Conservation (phyloP, 2,329 filamentous ascomycete genomes). For the Pestalotiopsis sp. region DNA sequence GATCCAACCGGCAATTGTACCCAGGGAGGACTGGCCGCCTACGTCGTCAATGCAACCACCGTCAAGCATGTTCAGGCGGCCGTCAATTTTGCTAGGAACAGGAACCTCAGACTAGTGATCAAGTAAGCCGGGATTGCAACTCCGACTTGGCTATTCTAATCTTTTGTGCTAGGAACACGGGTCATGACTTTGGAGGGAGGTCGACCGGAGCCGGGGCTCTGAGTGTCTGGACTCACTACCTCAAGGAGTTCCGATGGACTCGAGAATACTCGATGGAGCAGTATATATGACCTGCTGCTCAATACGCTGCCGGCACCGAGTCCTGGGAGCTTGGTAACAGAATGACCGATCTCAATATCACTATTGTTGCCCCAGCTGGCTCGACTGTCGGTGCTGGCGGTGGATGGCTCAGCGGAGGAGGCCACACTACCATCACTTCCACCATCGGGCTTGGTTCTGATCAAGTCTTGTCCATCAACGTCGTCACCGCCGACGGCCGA, state of each 20-base stretch:
- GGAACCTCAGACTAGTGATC: conserved; percentile 37
- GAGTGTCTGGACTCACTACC: conserved; percentile 50
- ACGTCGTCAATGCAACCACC: conserved; percentile 37
- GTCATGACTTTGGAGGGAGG: conserved; percentile 47
- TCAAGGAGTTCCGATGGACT: conserved; percentile 42
- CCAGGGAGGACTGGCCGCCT: conserved; percentile 37
- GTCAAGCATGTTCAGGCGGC: conserved; percentile 38
- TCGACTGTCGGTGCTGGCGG: conserved; percentile 42
- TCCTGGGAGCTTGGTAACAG: conserved; percentile 32
- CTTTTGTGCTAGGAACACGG: conserved; percentile 44
- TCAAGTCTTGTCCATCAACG: conserved; percentile 46
- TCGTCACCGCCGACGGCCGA: conserved; percentile 46
- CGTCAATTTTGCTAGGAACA: conserved; percentile 41
- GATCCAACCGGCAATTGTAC: conserved; percentile 30
- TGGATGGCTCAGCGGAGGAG: conserved; percentile 52
- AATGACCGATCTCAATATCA: conserved; percentile 31
- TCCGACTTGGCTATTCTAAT: conserved; percentile 16
- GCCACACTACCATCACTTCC: conserved; percentile 46
- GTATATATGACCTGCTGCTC: conserved; percentile 32
- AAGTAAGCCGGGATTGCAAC: conserved; percentile 26
- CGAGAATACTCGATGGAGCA: conserved; percentile 28
- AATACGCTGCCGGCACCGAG: conserved; percentile 33
- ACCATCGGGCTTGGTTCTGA: conserved; percentile 51
- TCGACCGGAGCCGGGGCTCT: conserved; percentile 46
- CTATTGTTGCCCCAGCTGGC: conserved; percentile 31